Conservation (phyloP, 495 filamentous ascomycete species). For the Chlorociboria aeruginascens region DNA sequence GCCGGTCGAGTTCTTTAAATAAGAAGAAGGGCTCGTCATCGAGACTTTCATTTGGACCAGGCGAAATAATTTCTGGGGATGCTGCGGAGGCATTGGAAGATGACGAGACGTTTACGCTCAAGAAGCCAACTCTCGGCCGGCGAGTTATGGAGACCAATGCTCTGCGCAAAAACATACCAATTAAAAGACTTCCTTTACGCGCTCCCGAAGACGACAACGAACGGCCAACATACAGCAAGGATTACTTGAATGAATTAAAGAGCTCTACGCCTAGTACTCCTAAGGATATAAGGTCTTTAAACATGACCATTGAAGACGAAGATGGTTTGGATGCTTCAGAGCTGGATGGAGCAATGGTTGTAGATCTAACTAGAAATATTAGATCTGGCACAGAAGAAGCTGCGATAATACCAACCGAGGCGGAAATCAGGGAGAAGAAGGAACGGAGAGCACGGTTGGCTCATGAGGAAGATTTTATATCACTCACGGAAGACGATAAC, state of each 20-base stretch:
- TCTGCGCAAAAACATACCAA: conserved; percentile 37
- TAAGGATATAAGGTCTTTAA: conserved; percentile 34
- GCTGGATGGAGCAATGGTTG: conserved; percentile 44
- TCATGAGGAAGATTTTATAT: conserved; percentile 68
- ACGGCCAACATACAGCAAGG: conserved; percentile 72
- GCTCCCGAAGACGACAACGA: conserved; percentile 57
- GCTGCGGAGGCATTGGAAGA: conserved; percentile 32
- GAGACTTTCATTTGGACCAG: conserved; percentile 63
- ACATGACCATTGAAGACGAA: conserved; percentile 31
- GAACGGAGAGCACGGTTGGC: conserved; percentile 70
- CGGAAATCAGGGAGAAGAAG: conserved; percentile 91
- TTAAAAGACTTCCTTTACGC: conserved; percentile 39
- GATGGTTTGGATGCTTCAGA: conserved; percentile 40
- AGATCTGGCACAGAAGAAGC: conserved; percentile 21
- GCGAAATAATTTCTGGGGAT: conserved; percentile 41
- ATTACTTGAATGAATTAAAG: conserved; percentile 75
- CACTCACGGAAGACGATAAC: conserved; percentile 48
- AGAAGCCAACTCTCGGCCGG: conserved; percentile 56
- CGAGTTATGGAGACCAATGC: conserved; percentile 63
- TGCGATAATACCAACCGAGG: conserved; percentile 58
- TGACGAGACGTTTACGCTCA: conserved; percentile 51
- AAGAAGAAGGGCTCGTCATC: conserved; percentile 55
- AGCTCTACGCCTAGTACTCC: conserved; percentile 72
- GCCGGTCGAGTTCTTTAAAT: conserved; percentile 26
- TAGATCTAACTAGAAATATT: conserved; percentile 60